Evolutionary conservation across 2,329 filamentous ascomycete species (phyloP).

Genomic region (Chalaropsis thielavioides): DNA sequence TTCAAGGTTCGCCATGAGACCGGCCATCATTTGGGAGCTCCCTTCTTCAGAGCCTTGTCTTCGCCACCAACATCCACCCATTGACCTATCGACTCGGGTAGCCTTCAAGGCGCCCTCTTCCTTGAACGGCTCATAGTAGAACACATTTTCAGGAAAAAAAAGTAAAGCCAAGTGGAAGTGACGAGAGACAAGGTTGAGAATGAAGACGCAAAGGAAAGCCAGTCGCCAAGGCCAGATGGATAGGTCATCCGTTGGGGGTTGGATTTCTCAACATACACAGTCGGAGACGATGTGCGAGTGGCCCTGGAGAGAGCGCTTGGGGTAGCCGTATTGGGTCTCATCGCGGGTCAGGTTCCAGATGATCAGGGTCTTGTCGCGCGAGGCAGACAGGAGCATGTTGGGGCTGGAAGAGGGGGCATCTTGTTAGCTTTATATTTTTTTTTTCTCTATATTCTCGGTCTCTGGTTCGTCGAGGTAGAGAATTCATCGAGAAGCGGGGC

Average conservation of each 20-base stretch:
- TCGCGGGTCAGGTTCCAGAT: slow-evolving; percentile 99
- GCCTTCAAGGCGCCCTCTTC: no score
- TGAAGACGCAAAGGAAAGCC: background rate
- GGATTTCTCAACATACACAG: slow-evolving; percentile 59
- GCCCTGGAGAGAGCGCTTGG: slow-evolving; percentile 95
- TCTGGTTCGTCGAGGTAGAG: background rate
- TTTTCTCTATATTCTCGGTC: background rate
- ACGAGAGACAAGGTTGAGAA: slow-evolving; percentile 3
- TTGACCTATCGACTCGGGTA: background rate
- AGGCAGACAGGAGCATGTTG: slow-evolving; percentile 98
- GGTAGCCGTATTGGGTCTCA: slow-evolving; percentile 95
- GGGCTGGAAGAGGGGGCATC: slow-evolving; percentile 41
- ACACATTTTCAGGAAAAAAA: background rate
- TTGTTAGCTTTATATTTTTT: slow-evolving; percentile 14
- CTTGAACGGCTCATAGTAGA: background rate
- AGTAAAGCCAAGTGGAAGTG: background rate
- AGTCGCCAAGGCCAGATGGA: background rate
- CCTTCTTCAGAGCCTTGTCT: background rate
- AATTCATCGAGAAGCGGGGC: background rate
- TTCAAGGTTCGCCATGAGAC: background rate
- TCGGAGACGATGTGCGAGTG: slow-evolving; percentile 99
- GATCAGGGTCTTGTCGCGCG: slow-evolving; percentile 97
- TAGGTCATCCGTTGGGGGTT: slow-evolving; percentile 8
- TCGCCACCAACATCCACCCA: background rate
- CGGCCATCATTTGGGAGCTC: background rate